A percentile compares a stretch with the other conserved stretches of the same genome.
phyloP scores from a whole-genome alignment of 139 green algal genomes.

The Haematococcus sp. region DNA sequence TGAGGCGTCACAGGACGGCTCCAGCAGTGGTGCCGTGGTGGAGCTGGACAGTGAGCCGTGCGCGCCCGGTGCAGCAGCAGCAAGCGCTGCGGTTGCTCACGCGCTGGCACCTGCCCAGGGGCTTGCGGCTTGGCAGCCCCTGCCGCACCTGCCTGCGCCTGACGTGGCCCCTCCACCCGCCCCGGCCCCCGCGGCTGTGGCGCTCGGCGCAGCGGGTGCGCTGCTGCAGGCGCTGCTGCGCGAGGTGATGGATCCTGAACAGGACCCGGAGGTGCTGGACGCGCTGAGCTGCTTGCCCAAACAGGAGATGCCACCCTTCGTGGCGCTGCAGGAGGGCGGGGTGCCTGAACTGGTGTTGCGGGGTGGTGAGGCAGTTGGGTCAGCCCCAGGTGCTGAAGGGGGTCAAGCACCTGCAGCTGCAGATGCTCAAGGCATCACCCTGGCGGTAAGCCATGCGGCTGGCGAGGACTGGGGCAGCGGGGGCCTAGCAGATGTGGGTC shows the following conservation, averaged over 20 bases:
- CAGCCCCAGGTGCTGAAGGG: no score
- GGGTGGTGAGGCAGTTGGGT: not conserved
- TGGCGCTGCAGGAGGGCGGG: not conserved
- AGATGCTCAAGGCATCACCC: not conserved
- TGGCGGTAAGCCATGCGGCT: not conserved
- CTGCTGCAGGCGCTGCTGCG: conserved; percentile 2
- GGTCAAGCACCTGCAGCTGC: no score
- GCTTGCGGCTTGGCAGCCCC: not conserved
- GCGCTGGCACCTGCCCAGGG: no score
- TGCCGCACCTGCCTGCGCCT: not conserved
- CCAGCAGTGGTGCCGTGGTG: no score
- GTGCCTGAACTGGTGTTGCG: not conserved
- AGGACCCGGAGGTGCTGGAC: not conserved
- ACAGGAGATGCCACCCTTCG: conserved; percentile 1
- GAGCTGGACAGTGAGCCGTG: not conserved
- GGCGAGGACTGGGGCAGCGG: no score
- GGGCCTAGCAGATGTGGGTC: no score
- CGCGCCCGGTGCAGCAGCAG: not conserved
- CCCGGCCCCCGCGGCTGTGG: not conserved
- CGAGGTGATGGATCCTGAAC: conserved; percentile 1
- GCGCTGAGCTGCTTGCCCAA: conserved; percentile 4
- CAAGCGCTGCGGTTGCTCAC: not conserved
- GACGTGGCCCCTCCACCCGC: not conserved
- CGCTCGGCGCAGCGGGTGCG: not conserved
- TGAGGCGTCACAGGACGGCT: no score